phyloP scores from a whole-genome alignment of 345 rosid species.

The Salix arbutifolia region DNA sequence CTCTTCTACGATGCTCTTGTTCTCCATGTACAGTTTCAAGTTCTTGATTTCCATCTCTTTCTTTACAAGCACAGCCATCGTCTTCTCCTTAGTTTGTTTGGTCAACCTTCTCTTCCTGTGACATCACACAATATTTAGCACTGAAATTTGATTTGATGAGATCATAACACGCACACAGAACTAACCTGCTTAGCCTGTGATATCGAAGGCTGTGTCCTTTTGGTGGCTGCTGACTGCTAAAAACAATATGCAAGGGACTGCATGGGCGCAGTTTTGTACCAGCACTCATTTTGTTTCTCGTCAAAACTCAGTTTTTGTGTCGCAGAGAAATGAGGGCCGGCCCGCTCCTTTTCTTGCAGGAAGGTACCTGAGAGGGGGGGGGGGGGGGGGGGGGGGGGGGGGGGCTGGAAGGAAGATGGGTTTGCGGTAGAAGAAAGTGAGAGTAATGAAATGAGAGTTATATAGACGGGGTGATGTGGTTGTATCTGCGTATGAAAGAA shows the following conservation, averaged over 20 bases:
- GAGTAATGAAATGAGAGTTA: slow-evolving; percentile 14
- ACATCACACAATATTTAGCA: neutral
- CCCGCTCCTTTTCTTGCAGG: slow-evolving; percentile 2
- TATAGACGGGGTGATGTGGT: slow-evolving; percentile 25
- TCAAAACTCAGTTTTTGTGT: neutral
- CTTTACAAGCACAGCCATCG: neutral
- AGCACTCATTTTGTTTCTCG: slow-evolving; percentile 19
- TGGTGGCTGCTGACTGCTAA: slow-evolving; percentile 10
- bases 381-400: neutral
- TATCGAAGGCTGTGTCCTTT: slow-evolving; percentile 17
- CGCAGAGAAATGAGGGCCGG: neutral
- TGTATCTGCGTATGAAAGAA: slow-evolving; percentile 19
- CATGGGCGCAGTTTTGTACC: slow-evolving; percentile 9
- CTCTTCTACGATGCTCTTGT: slow-evolving; percentile 57
- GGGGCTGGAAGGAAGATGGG: neutral
- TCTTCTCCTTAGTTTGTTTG: slow-evolving; percentile 24
- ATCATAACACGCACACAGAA: neutral
- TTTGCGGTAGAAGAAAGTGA: neutral
- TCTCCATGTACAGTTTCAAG: slow-evolving; percentile 60
- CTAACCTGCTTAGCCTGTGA: slow-evolving; percentile 31
- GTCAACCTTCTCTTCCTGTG: slow-evolving; percentile 33
- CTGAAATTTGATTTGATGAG: slow-evolving; percentile 5
- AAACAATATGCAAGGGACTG: slow-evolving; percentile 1
- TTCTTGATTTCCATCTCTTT: slow-evolving; percentile 51
- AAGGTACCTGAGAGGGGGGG: neutral